Conservation (phyloP, 2,329 filamentous ascomycete genomes). For the Fusarium sulawesiense region DNA sequence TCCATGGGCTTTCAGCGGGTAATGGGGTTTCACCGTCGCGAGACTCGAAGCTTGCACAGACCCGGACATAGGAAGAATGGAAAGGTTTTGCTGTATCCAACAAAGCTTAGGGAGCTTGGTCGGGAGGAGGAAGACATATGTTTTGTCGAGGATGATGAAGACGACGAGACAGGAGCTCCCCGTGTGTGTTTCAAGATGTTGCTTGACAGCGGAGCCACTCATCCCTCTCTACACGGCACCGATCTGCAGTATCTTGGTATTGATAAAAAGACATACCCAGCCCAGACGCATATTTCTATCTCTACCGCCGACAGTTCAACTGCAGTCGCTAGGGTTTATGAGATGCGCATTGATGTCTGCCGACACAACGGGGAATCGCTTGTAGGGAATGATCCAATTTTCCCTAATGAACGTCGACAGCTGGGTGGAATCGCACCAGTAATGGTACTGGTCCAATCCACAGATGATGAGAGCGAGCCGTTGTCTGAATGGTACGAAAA, state of each 20-base stretch:
- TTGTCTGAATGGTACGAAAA: constrained; percentile 11
- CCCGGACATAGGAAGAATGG: neutral
- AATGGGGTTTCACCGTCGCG: constrained; percentile 37
- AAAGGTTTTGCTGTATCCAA: constrained; percentile 36
- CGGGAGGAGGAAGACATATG: neutral
- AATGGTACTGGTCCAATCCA: constrained; percentile 28
- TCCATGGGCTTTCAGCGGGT: constrained; percentile 45
- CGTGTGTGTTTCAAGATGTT: constrained; percentile 45
- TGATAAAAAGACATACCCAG: constrained; percentile 31
- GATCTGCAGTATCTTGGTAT: constrained; percentile 41
- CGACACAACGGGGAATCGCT: constrained; percentile 41
- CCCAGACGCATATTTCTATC: constrained; percentile 34
- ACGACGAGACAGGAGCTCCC: constrained; percentile 24
- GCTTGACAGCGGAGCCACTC: constrained; percentile 42
- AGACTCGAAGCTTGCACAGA: neutral
- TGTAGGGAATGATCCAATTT: constrained; percentile 41
- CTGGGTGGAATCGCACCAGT: constrained; percentile 44
- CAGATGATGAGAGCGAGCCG: constrained; percentile 16
- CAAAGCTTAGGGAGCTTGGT: constrained; percentile 9
- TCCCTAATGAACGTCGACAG: constrained; percentile 38
- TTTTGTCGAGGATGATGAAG: constrained; percentile 37
- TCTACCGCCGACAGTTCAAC: constrained; percentile 29
- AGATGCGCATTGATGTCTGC: constrained; percentile 44
- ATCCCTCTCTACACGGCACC: constrained; percentile 34
- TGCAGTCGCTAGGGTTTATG: constrained; percentile 30